phyloP scores from a whole-genome alignment of 176 grass and related monocot species.

The Rhynchospora tenuis region DNA sequence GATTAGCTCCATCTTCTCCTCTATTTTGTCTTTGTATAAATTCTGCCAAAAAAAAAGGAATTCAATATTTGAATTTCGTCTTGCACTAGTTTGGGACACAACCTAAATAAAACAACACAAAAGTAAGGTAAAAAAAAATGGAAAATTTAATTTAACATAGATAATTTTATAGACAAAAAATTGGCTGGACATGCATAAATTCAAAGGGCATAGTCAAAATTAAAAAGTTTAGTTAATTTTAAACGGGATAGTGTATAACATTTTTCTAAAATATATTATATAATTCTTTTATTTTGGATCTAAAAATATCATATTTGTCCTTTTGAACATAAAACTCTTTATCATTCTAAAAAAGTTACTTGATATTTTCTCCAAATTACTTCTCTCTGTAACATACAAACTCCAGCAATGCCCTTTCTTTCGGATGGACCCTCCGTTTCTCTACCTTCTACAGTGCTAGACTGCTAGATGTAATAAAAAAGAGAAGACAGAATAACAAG shows the following conservation, averaged over 20 bases:
- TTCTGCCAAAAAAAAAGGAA: slow-evolving; percentile 47
- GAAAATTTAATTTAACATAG: background rate
- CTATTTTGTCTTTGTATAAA: slow-evolving; percentile 56
- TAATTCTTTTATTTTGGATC: too few species aligned
- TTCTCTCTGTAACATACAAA: too few species aligned
- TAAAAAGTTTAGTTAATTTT: background rate
- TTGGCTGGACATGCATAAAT: background rate
- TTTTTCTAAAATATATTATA: too few species aligned
- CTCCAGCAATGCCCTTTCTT: too few species aligned
- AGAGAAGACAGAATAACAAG: too few species aligned
- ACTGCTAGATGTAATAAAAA: too few species aligned
- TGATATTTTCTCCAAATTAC: too few species aligned
- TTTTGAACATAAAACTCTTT: too few species aligned
- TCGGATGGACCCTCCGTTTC: too few species aligned
- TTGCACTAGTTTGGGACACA: background rate
- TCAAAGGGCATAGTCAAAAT: background rate
- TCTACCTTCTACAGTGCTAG: too few species aligned
- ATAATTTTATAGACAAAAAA: background rate
- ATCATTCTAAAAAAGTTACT: too few species aligned
- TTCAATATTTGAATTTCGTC: background rate
- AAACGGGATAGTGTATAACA: background rate
- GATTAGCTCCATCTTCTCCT: slow-evolving; percentile 47
- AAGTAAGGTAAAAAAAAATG: background rate
- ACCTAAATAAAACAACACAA: background rate
- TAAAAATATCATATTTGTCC: too few species aligned